phyloP scores from a whole-genome alignment of 2,329 filamentous ascomycete genomes.

The Rhynchosporium secalis region DNA sequence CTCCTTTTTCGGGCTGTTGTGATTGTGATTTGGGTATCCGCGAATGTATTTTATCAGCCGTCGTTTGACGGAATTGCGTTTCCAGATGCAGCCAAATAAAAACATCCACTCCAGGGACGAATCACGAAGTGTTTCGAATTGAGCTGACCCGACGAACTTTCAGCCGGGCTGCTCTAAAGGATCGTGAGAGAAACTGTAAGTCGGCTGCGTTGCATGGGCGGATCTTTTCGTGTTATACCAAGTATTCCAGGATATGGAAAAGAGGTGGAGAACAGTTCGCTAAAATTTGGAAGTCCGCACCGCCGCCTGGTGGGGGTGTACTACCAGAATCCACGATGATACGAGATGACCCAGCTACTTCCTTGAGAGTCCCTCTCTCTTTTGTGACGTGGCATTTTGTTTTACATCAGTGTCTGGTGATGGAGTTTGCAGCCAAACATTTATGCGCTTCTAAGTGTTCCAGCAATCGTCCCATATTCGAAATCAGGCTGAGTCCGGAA shows the following conservation, averaged over 20 bases:
- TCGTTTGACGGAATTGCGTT: constrained; percentile 15
- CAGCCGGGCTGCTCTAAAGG: background rate
- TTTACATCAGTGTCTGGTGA: background rate
- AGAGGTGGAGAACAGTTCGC: constrained; percentile 8
- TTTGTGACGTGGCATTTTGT: background rate
- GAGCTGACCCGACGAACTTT: constrained; percentile 16
- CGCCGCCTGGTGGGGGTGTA: constrained; percentile 12
- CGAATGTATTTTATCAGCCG: constrained; percentile 18
- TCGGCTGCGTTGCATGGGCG: constrained; percentile 13
- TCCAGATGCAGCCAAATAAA: background rate
- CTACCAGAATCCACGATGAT: too few species aligned
- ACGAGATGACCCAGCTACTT: background rate
- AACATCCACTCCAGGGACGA: background rate
- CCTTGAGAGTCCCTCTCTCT: background rate
- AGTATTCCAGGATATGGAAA: constrained; percentile 12
- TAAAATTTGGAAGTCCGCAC: constrained; percentile 1
- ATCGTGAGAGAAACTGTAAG: constrained; percentile 4
- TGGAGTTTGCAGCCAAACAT: background rate
- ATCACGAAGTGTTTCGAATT: constrained; percentile 17
- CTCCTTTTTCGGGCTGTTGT: background rate
- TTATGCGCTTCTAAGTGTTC: background rate
- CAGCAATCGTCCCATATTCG: background rate
- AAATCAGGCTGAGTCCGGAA: constrained; percentile 14
- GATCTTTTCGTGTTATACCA: constrained; percentile 16
- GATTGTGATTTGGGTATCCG: constrained; percentile 5